Percentiles rank a stretch among this genome's conserved stretches.
Evolutionary conservation across 2,329 filamentous ascomycete species (phyloP).

Genomic region (Colletotrichum incanum): DNA sequence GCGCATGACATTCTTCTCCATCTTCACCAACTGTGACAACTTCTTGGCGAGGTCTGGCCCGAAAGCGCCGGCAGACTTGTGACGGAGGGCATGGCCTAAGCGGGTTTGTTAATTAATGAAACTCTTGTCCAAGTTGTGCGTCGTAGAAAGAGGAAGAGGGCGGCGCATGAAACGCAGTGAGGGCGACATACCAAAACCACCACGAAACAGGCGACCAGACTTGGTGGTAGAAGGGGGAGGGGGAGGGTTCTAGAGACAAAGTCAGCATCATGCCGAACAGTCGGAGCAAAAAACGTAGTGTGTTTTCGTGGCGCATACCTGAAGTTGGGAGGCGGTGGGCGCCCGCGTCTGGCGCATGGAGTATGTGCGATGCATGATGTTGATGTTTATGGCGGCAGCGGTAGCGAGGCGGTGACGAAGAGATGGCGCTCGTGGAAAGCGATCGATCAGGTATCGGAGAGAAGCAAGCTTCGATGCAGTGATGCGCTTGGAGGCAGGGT

Average conservation of each 20-base stretch:
- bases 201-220: conserved; percentile 87
- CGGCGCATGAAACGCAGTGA: background rate
- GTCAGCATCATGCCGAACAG: conserved; percentile 30
- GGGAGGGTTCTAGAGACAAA: conserved; percentile 84
- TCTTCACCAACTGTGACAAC: conserved; percentile 97
- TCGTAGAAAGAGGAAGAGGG: conserved; percentile 2
- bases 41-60: conserved; percentile 95
- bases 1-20: conserved; percentile 99
- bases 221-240: conserved; percentile 95
- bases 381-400: conserved; percentile 6
- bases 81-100: conserved; percentile 77
- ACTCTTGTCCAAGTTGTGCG: too few species aligned
- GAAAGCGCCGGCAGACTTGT: conserved; percentile 83
- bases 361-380: conserved; percentile 95
- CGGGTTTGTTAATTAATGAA: conserved; percentile 42
- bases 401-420: background rate
- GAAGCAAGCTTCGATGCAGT: conserved; percentile 1
- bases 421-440: background rate
- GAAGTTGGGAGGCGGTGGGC: conserved; percentile 88
- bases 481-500: conserved; percentile 13
- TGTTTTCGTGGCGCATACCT: conserved; percentile 58
- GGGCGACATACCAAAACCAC: conserved; percentile 84
- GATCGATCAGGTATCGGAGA: background rate
- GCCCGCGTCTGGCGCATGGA: conserved; percentile 98
- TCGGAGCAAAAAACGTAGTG: conserved; percentile 5